phyloP scores from a whole-genome alignment of 2,329 filamentous ascomycete genomes.

The Paracoccidioides brasiliensis region DNA sequence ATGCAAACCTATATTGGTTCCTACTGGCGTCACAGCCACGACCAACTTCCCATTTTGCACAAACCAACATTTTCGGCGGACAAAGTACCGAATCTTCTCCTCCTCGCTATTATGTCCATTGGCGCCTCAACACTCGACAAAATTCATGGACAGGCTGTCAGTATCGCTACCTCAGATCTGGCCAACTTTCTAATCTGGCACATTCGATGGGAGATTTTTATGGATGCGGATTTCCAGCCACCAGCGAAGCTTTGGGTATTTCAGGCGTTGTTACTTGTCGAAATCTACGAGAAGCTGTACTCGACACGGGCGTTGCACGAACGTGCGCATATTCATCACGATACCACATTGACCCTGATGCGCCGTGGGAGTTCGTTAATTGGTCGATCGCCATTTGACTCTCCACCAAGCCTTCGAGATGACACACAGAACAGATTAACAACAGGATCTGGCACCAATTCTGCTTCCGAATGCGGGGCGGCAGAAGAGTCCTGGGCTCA shows the following conservation, averaged over 20 bases:
- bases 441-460: slow-evolving; percentile 28
- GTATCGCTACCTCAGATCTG: slow-evolving; percentile 64
- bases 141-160: slow-evolving; percentile 59
- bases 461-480: slow-evolving; percentile 51
- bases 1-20: slow-evolving; percentile 90
- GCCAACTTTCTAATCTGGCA: slow-evolving; percentile 88
- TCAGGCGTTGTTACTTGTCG: slow-evolving; percentile 74
- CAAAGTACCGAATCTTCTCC: slow-evolving; percentile 67
- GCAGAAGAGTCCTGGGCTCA: slow-evolving; percentile 88
- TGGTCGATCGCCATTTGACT: slow-evolving; percentile 71
- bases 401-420: slow-evolving; percentile 61
- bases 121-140: slow-evolving; percentile 83
- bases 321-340: slow-evolving; percentile 90
- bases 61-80: slow-evolving; percentile 87
- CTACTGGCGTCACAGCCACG: slow-evolving; percentile 91
- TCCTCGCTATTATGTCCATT: slow-evolving; percentile 83
- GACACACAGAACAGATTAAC: slow-evolving; percentile 34
- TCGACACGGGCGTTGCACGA: slow-evolving; percentile 85
- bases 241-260: slow-evolving; percentile 95
- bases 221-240: slow-evolving; percentile 75
- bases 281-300: slow-evolving; percentile 97
- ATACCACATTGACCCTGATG: slow-evolving; percentile 91
- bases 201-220: slow-evolving; percentile 91
- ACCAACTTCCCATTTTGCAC: slow-evolving; percentile 87
- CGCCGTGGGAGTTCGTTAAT: slow-evolving; percentile 82